Conservation (phyloP, 352 stramenopile species). For the Phytophthora capsici region DNA sequence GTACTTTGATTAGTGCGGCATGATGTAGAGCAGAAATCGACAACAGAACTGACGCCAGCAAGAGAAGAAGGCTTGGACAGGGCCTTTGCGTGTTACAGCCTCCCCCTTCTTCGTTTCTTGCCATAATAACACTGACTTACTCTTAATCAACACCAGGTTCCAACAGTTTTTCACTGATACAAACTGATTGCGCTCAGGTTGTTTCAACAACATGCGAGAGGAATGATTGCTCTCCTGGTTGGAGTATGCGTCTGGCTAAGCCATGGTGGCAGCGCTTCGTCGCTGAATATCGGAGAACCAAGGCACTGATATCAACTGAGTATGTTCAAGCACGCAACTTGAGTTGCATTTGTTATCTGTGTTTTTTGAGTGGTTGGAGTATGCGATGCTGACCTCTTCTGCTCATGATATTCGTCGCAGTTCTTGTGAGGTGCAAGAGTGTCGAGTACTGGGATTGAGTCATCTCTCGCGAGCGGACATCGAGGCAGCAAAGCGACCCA, state of each 20-base stretch:
- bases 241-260: too few species aligned
- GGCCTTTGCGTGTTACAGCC: slow-evolving; percentile 20
- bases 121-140: slow-evolving; percentile 28
- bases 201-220: too few species aligned
- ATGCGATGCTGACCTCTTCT: slow-evolving; percentile 8
- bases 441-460: slow-evolving; percentile 43
- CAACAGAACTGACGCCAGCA: slow-evolving; percentile 18
- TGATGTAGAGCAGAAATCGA: slow-evolving; percentile 37
- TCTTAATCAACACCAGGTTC: background rate
- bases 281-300: too few species aligned
- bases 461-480: slow-evolving; percentile 27
- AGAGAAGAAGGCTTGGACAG: slow-evolving; percentile 20
- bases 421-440: slow-evolving; percentile 27
- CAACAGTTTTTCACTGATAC: background rate
- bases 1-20: slow-evolving; percentile 27
- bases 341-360: background rate
- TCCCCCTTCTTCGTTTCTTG: slow-evolving; percentile 20
- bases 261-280: too few species aligned
- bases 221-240: too few species aligned
- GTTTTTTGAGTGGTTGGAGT: background rate
- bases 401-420: slow-evolving; percentile 17
- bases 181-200: background rate
- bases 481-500: background rate
- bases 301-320: too few species aligned
- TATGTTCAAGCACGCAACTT: too few species aligned